Evolutionary conservation across 352 stramenopile genomes (phyloP).

Genomic region (Pseudoperonospora humuli): DNA sequence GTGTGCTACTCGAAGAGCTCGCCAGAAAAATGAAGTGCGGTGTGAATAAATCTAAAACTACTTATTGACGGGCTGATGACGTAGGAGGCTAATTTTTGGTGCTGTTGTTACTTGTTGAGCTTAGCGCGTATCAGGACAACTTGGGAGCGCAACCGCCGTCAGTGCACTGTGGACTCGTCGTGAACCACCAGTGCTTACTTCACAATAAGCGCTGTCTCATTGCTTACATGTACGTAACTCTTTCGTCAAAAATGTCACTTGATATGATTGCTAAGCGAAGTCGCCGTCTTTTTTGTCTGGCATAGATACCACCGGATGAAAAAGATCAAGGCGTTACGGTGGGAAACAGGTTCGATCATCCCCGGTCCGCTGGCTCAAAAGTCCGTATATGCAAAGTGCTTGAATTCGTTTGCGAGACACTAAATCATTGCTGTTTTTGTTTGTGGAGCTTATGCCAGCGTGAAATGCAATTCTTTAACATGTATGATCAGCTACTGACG

Average conservation of each 20-base stretch:
- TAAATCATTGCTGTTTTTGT: background rate
- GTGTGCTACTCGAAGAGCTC: constrained; percentile 61
- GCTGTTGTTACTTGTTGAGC: constrained; percentile 1
- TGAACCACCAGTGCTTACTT: constrained; percentile 85
- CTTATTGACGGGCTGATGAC: background rate
- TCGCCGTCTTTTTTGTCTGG: background rate
- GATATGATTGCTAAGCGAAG: background rate
- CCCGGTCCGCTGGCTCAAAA: constrained; percentile 61
- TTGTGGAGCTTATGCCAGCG: constrained; percentile 60
- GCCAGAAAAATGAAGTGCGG: constrained; percentile 59
- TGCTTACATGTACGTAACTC: constrained; percentile 67
- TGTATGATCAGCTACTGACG: constrained; percentile 87
- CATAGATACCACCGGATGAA: constrained; percentile 58
- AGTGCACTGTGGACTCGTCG: constrained; percentile 72
- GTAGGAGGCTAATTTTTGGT: background rate
- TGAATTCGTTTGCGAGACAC: background rate
- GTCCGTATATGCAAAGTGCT: constrained; percentile 21
- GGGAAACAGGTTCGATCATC: constrained; percentile 87
- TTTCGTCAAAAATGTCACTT: background rate
- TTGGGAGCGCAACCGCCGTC: constrained; percentile 51
- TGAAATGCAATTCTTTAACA: constrained; percentile 87
- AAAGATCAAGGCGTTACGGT: constrained; percentile 87
- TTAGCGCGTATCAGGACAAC: constrained; percentile 49
- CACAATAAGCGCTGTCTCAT: constrained; percentile 88
- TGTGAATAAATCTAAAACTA: background rate